Base-by-base conservation (phyloP, 192 early-diverging fungal species). In the Backusella parvicylindrica region DNA sequence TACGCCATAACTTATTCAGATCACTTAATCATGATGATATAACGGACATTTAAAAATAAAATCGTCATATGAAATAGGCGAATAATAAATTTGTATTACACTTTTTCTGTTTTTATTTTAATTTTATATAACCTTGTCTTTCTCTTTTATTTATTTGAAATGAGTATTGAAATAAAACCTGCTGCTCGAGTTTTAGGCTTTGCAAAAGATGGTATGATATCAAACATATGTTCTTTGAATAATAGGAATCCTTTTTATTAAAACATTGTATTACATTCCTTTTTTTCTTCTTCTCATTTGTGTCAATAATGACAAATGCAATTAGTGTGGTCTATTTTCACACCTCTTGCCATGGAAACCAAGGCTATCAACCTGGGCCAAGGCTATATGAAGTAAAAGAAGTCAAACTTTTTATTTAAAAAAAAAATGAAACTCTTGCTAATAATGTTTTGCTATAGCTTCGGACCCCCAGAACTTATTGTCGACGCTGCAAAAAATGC, bases 331-430 rank as follows among this genome's bases (percentile, higher is more conserved):
- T 92, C 91, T 28, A 89, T 94, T 79, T 97, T 96, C 82, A 97
- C 95, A 30, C 95, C 92, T 30, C 84, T 95, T 60, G 91, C 95
- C 15, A 85, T 87, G 5, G 90, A 94, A 70, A 90, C 93, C 68
- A 87, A 90, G 40, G 95, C 97, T 6, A 94, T 97, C 77, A 97
- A 99, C 84, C 86, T 97, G 16, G 97, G 97, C 1, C 97, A 98
- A 82, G 95, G 89, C 1, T 94, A 87, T 64, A 92, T 93, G 92
- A 90, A 89, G 88, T 88, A 87, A n/a, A n/a, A n/a, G n/a, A n/a
- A 71, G 70, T 32, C 21, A 2, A 56, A 11, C 16, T 31, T 26
- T 33, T 64, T 50, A 60, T n/a, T 36, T 35, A 16, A 31, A 28
- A 35, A 11, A 38, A 38, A 0, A 37, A 30, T 26, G 1, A 30